phyloP scores from a whole-genome alignment of 805 yeast species.

The Wickerhamomyces ciferrii region DNA sequence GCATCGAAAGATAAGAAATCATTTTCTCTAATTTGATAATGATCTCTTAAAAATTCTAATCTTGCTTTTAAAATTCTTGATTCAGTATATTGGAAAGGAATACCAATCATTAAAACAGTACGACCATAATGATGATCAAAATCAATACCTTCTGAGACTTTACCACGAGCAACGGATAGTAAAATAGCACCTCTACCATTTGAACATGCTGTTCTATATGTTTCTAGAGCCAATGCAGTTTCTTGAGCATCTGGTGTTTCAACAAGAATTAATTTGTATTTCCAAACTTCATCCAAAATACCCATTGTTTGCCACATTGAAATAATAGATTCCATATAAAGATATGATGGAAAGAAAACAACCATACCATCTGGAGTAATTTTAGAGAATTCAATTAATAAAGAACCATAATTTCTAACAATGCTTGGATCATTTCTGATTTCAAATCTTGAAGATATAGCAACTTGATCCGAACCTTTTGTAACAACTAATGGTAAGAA shows the following conservation, averaged over 20 bases:
- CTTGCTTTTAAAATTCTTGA: constrained; percentile 94
- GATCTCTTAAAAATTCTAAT: constrained; percentile 87
- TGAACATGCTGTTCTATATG: constrained; percentile 92
- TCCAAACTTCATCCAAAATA: constrained; percentile 97
- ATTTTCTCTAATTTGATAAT: constrained; percentile 86
- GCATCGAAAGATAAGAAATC: constrained; percentile 97
- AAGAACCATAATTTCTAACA: constrained; percentile 92
- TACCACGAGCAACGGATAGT: constrained; percentile 97
- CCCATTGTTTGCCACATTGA: constrained; percentile 99
- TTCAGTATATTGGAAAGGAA: constrained; percentile 98
- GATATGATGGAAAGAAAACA: constrained; percentile 93
- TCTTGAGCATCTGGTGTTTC: constrained; percentile 99
- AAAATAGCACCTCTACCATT: constrained; percentile 97
- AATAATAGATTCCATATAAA: constrained; percentile 96
- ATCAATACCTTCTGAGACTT: constrained; percentile 98
- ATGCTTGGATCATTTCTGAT: constrained; percentile 97
- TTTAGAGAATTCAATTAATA: constrained; percentile 87
- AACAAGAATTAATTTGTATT: constrained; percentile 87
- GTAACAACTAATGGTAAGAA: constrained; percentile 95
- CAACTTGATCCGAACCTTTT: constrained; percentile 97
- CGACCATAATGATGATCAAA: constrained; percentile 98
- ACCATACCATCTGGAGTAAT: constrained; percentile 98
- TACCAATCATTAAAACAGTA: constrained; percentile 97
- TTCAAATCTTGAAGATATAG: constrained; percentile 93
- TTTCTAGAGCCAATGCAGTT: constrained; percentile 90